These are phyloP conservation scores for Biscogniauxia marginata DNA, from an alignment of 2,329 filamentous ascomycete genomes.

Conservation along the genomic window DNA sequence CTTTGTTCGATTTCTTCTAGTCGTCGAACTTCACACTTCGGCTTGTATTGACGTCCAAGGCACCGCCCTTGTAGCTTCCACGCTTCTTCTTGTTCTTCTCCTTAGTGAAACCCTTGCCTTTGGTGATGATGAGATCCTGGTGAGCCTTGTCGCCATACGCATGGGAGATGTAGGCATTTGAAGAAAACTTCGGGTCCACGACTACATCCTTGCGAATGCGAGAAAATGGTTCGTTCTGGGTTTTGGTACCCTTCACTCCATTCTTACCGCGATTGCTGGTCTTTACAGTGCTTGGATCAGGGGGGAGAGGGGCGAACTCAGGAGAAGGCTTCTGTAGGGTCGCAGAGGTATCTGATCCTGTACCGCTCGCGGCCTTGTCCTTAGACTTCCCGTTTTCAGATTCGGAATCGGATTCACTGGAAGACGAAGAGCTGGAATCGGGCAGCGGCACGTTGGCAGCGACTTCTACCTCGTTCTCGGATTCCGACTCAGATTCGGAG, in stretches of 20 bases:
- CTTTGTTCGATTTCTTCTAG: slow-evolving; percentile 42
- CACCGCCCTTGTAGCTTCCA: slow-evolving; percentile 85
- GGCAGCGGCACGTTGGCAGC: slow-evolving; percentile 9
- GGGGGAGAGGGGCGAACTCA: slow-evolving; percentile 52
- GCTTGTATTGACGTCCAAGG: slow-evolving; percentile 77
- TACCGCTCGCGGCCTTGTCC: slow-evolving; percentile 24
- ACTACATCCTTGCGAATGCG: slow-evolving; percentile 68
- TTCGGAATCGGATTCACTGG: slow-evolving; percentile 40
- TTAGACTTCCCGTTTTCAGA: slow-evolving; percentile 35
- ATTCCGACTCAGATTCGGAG: slow-evolving; percentile 40
- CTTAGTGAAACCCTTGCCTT: slow-evolving; percentile 97
- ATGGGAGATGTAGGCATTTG: slow-evolving; percentile 80
- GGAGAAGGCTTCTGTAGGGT: slow-evolving; percentile 56
- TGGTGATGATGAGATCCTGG: slow-evolving; percentile 83
- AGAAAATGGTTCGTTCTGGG: slow-evolving; percentile 69
- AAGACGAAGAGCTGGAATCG: slow-evolving; percentile 36
- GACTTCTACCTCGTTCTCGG: slow-evolving; percentile 13
- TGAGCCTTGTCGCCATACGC: slow-evolving; percentile 88
- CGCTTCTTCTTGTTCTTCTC: slow-evolving; percentile 99
- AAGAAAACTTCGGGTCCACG: slow-evolving; percentile 68
- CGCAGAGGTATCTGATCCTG: slow-evolving; percentile 40
- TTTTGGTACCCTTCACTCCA: slow-evolving; percentile 41
- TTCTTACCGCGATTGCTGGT: slow-evolving; percentile 36
- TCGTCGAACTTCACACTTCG: slow-evolving; percentile 96
- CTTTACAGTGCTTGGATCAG: slow-evolving; percentile 47